These are phyloP conservation scores for Capsicum chinense DNA, from an alignment of 257 asterid genomes.

Conservation along the genomic window DNA sequence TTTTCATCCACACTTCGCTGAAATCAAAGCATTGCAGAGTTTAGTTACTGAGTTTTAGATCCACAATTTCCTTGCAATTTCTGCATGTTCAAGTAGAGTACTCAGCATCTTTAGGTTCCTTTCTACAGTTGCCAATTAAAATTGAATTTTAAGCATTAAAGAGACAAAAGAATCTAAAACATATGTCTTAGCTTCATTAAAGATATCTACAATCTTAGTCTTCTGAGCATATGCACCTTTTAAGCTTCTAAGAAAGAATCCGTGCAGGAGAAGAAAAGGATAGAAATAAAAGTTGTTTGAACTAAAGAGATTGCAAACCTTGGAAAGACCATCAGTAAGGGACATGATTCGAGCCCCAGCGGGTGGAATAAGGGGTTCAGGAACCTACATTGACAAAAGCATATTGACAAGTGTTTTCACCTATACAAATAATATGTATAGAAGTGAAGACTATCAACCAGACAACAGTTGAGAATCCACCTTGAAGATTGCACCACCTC, in stretches of 20 bases:
- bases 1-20: background rate
- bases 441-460: slow-evolving; percentile 34
- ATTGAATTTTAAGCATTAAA: background rate
- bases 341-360: slow-evolving; percentile 99
- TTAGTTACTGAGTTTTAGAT: slow-evolving; percentile 1
- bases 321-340: slow-evolving; percentile 96
- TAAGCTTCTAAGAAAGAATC: background rate
- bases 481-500: slow-evolving; percentile 92
- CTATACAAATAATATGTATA: slow-evolving; percentile 20
- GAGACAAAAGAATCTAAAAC: background rate
- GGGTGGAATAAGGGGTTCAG: slow-evolving; percentile 95
- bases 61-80: background rate
- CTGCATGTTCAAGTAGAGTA: background rate
- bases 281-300: slow-evolving; percentile 28
- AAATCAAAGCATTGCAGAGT: background rate
- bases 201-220: background rate
- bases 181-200: background rate
- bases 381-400: slow-evolving; percentile 63
- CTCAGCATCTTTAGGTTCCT: slow-evolving; percentile 7
- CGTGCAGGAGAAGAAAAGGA: background rate
- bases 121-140: background rate
- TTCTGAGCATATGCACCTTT: slow-evolving; percentile 15
- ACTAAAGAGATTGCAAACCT: slow-evolving; percentile 55
- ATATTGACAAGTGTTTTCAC: slow-evolving; percentile 36
- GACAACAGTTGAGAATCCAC: slow-evolving; percentile 48